Evolutionary conservation across 2,329 filamentous ascomycete species (phyloP).

Genomic region (Simplicillium sp.): DNA sequence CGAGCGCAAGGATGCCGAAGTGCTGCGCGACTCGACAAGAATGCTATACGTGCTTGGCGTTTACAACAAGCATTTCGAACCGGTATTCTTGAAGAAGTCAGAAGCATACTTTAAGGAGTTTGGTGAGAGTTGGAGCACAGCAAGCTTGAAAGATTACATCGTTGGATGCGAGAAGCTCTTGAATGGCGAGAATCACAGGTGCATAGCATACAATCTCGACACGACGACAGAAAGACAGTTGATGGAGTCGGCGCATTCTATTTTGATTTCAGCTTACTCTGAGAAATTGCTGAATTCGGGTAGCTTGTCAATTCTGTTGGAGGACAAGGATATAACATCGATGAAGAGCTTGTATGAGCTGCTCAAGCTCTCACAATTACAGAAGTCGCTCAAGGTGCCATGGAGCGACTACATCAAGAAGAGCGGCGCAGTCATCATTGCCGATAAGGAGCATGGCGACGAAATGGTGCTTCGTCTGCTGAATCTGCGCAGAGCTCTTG

Average conservation of each 20-base stretch:
- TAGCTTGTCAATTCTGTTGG: slow-evolving; percentile 64
- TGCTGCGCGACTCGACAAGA: slow-evolving; percentile 67
- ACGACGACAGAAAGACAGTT: slow-evolving; percentile 72
- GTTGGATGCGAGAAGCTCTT: slow-evolving; percentile 60
- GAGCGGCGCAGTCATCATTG: slow-evolving; percentile 68
- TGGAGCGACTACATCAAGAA: slow-evolving; percentile 74
- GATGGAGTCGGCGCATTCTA: slow-evolving; percentile 61
- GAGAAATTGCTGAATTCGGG: slow-evolving; percentile 54
- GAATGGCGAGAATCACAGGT: slow-evolving; percentile 61
- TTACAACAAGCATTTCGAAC: slow-evolving; percentile 74
- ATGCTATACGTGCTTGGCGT: slow-evolving; percentile 81
- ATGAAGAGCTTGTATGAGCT: slow-evolving; percentile 71
- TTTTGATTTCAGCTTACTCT: slow-evolving; percentile 61
- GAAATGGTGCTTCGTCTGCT: slow-evolving; percentile 82
- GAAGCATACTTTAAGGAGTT: slow-evolving; percentile 59
- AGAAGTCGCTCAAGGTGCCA: slow-evolving; percentile 57
- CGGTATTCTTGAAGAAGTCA: slow-evolving; percentile 59
- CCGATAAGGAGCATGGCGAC: slow-evolving; percentile 66
- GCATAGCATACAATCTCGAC: slow-evolving; percentile 74
- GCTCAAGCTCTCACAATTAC: slow-evolving; percentile 61
- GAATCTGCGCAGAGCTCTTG: slow-evolving; percentile 69
- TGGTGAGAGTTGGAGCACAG: slow-evolving; percentile 54
- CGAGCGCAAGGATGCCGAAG: slow-evolving; percentile 45
- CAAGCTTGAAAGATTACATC: slow-evolving; percentile 67
- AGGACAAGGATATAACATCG: slow-evolving; percentile 57